Base-by-base conservation (phyloP, 768 basidiomycete species). In the Boletus sp. region DNA sequence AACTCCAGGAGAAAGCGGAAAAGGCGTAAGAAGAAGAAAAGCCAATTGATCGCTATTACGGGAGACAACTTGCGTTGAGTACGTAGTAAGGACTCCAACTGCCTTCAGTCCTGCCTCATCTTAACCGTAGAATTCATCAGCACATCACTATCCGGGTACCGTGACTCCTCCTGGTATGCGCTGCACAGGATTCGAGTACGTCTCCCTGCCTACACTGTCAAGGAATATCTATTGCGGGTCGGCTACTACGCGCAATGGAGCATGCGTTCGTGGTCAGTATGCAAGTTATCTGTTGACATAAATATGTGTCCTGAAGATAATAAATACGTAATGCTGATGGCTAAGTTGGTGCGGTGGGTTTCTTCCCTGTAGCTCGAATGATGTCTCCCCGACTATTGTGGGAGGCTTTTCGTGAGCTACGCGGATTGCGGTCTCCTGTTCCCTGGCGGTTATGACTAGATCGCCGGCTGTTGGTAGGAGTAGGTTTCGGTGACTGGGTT, bases 11-110 rank as follows among this genome's bases (percentile, higher is more conserved):
- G 80, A 72, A 85, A 75, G 58, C 75, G 80, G 7, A 80, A 71
- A 66, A 73, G 78, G 56, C 76, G 73, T 53, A 83, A 79, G 63
- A 82, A 77, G 62, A 83, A 79, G 70, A 83, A 79, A 61, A 71
- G 71, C 50, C 72, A 68, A 51, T 60, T 48, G 58, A 63, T 61
- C 27, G 30, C 60, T 48, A 59, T 54, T 52, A 64, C 64, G 42
- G 58, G 50, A 57, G 56, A 59, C 51, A 55, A 47, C 23, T 48
- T 38, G 44, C 54, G 32, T 38, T 63, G 44, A 54, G n/a, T 34
- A 38, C 15, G 51, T 60, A 65, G 62, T 62, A 63, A 62, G 27
- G 10, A 27, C 23, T 15, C 32, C 7, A 25, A 19, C 15, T 14
- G 27, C 35, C 37, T 35, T 29, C 34, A 34, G 19, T 46, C 35